Conservation (phyloP, 2,329 filamentous ascomycete species). For the Exophiala xenobiotica region DNA sequence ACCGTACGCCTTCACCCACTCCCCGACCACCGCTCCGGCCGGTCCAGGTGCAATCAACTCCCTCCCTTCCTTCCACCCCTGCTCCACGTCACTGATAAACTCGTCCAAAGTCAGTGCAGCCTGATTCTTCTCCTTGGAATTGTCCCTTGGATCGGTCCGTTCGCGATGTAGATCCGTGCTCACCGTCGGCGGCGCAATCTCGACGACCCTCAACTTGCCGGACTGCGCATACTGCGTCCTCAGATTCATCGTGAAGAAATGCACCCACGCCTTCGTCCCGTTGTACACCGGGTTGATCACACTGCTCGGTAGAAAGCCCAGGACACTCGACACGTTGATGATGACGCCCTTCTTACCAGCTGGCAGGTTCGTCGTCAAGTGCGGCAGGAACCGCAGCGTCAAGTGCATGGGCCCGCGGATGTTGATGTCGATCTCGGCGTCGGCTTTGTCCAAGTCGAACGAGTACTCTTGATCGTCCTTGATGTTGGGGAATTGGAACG, state of each 20-base stretch:
- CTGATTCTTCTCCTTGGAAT: conserved; percentile 58
- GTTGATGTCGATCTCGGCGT: conserved; percentile 60
- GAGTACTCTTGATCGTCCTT: conserved; percentile 32
- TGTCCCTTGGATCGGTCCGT: conserved; percentile 56
- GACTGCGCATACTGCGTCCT: conserved; percentile 49
- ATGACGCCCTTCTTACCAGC: too few species aligned
- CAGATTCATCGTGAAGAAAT: conserved; percentile 58
- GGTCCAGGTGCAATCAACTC: conserved; percentile 52
- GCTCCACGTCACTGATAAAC: conserved; percentile 52
- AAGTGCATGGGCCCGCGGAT: conserved; percentile 60
- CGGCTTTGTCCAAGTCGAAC: conserved; percentile 48
- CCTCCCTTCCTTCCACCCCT: conserved; percentile 48
- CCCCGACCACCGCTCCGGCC: conserved; percentile 42
- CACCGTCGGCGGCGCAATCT: conserved; percentile 58
- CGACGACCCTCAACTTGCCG: conserved; percentile 50
- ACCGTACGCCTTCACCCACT: conserved; percentile 48
- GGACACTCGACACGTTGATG: conserved; percentile 56
- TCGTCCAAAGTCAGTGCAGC: conserved; percentile 51
- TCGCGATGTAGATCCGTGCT: conserved; percentile 58
- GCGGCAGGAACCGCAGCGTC: conserved; percentile 48
- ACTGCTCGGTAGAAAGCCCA: conserved; percentile 54
- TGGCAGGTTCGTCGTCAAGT: too few species aligned
- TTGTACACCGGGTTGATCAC: conserved; percentile 61
- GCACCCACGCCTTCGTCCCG: conserved; percentile 59
- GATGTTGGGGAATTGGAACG: conserved; percentile 45